These are phyloP conservation scores for Lactifluus piperatus DNA, from an alignment of 768 basidiomycete species.

Conservation along the genomic window DNA sequence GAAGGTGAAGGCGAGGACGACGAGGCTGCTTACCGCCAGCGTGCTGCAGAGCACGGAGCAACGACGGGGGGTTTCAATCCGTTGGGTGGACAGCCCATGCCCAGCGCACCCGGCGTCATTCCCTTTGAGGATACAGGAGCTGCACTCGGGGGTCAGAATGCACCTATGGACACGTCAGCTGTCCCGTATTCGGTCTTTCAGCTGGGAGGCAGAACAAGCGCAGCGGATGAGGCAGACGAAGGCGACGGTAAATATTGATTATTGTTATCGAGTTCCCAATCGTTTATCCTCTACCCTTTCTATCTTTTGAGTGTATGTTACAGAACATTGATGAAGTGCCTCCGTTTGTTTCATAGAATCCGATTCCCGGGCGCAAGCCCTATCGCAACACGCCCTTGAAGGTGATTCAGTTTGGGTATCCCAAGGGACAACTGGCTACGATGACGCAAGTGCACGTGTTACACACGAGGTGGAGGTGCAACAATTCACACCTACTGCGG, in stretches of 20 bases:
- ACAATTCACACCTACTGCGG: background rate
- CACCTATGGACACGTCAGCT: background rate
- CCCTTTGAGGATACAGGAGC: background rate
- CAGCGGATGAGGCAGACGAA: constrained; percentile 19
- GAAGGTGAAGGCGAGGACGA: constrained; percentile 46
- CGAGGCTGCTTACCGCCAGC: constrained; percentile 44
- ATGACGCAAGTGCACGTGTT: constrained; percentile 15
- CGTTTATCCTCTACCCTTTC: constrained; percentile 21
- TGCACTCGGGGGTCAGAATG: constrained; percentile 20
- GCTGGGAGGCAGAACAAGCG: constrained; percentile 16
- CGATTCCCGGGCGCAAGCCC: constrained; percentile 11
- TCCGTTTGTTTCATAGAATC: constrained; percentile 16
- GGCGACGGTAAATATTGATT: constrained; percentile 39
- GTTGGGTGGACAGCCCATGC: constrained; percentile 26
- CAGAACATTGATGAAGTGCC: constrained; percentile 19
- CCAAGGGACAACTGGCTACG: background rate
- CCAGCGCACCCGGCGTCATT: constrained; percentile 25
- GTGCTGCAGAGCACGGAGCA: constrained; percentile 50
- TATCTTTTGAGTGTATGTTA: constrained; percentile 15
- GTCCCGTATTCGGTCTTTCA: constrained; percentile 3
- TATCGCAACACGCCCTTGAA: constrained; percentile 4
- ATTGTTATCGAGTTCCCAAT: constrained; percentile 13
- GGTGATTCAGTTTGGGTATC: background rate
- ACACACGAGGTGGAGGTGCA: constrained; percentile 8
- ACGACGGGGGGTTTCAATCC: constrained; percentile 58